Evolutionary conservation across 2,329 filamentous ascomycete genomes (phyloP).

Genomic region (Arthrinium puccinioides): DNA sequence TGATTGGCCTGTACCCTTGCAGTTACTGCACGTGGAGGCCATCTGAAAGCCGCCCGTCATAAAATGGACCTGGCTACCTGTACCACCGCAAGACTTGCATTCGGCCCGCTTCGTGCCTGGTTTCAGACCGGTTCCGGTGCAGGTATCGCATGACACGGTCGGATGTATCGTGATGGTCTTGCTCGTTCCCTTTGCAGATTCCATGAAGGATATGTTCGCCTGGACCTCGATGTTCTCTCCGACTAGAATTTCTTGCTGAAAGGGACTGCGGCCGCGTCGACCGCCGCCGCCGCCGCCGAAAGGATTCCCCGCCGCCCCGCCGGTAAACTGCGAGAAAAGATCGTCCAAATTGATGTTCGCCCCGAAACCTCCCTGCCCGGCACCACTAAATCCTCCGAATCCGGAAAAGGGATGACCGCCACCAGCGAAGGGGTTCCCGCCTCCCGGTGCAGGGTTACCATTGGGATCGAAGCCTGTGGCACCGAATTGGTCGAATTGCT

Average conservation of each 20-base stretch:
- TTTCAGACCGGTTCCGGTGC: slow-evolving; percentile 78
- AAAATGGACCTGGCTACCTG: slow-evolving; percentile 78
- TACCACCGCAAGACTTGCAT: slow-evolving; percentile 78
- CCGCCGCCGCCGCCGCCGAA: slow-evolving; percentile 47
- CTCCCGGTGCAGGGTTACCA: slow-evolving; percentile 46
- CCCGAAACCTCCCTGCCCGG: slow-evolving; percentile 52
- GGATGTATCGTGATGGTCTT: slow-evolving; percentile 88
- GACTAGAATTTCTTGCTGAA: slow-evolving; percentile 74
- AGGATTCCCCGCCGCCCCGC: slow-evolving; percentile 39
- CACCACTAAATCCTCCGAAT: slow-evolving; percentile 31
- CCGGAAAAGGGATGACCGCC: slow-evolving; percentile 50
- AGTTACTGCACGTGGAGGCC: slow-evolving; percentile 78
- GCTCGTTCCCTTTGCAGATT: slow-evolving; percentile 83
- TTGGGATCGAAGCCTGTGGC: slow-evolving; percentile 79
- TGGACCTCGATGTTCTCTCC: slow-evolving; percentile 96
- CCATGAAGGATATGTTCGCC: slow-evolving; percentile 88
- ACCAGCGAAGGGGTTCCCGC: slow-evolving; percentile 52
- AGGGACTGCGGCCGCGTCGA: slow-evolving; percentile 55
- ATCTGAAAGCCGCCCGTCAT: slow-evolving; percentile 95
- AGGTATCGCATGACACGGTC: slow-evolving; percentile 73
- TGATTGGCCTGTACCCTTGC: slow-evolving; percentile 68
- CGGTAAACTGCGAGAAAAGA: slow-evolving; percentile 81
- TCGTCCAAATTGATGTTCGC: slow-evolving; percentile 94
- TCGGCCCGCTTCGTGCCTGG: slow-evolving; percentile 63
- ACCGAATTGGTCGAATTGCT: slow-evolving; percentile 87